A percentile compares a stretch with the other conserved stretches of the same genome.
Conservation (phyloP, 2,329 filamentous ascomycete species). For the Monosporascus sp. region DNA sequence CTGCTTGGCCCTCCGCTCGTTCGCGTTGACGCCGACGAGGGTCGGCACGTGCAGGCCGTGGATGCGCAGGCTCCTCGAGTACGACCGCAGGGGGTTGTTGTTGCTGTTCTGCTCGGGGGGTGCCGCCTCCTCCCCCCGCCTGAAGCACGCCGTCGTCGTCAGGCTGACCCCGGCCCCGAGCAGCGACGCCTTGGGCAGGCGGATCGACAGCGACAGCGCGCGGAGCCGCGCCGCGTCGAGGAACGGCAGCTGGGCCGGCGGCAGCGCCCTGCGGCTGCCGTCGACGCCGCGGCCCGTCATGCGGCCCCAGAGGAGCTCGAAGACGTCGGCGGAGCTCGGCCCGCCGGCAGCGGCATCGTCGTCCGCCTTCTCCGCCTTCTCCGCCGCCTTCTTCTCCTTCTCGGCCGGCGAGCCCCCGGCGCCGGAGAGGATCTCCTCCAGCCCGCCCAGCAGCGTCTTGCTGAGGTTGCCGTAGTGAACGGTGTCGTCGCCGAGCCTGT, state of each 20-base stretch:
- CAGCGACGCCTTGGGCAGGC: constrained; percentile 63
- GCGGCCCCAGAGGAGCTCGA: constrained; percentile 31
- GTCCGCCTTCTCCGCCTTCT: constrained; percentile 21
- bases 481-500: constrained; percentile 62
- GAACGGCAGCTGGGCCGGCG: constrained; percentile 26
- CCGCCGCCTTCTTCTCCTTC: constrained; percentile 10
- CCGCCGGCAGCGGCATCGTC: constrained; percentile 23
- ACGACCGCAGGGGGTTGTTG: constrained; percentile 21
- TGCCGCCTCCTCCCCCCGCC: constrained; percentile 20
- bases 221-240: constrained; percentile 33
- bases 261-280: constrained; percentile 23
- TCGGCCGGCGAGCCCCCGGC: neutral
- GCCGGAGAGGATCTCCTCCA: constrained; percentile 26
- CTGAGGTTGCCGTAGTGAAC: constrained; percentile 69
- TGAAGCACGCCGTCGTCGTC: constrained; percentile 38
- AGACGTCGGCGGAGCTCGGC: constrained; percentile 22
- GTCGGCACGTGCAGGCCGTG: constrained; percentile 58
- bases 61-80: constrained; percentile 39
- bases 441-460: constrained; percentile 53
- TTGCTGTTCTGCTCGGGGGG: constrained; percentile 7
- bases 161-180: constrained; percentile 56
- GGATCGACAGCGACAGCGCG: constrained; percentile 46
- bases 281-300: constrained; percentile 31
- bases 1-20: constrained; percentile 64
- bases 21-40: constrained; percentile 66